phyloP scores from a whole-genome alignment of 768 basidiomycete species.

The Boletus barrowsii region DNA sequence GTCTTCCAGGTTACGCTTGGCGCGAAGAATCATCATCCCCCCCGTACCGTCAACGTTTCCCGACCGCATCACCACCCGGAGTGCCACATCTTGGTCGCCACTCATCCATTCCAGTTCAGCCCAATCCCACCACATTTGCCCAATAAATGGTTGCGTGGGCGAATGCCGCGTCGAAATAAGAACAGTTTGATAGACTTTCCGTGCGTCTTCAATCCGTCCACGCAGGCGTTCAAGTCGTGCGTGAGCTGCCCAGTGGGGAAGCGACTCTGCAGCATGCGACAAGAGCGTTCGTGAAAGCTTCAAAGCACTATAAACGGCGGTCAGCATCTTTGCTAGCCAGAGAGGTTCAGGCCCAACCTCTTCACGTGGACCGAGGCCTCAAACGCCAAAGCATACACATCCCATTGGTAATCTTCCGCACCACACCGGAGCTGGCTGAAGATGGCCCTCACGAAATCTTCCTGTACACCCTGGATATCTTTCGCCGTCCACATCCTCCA shows the following conservation, averaged over 20 bases:
- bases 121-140: constrained; percentile 77
- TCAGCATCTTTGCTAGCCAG: constrained; percentile 8
- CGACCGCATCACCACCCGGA: constrained; percentile 53
- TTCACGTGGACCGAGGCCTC: constrained; percentile 60
- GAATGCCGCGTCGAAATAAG: constrained; percentile 45
- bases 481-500: constrained; percentile 43
- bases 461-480: constrained; percentile 53
- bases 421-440: constrained; percentile 56
- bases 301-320: constrained; percentile 46
- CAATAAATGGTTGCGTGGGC: constrained; percentile 34
- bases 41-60: constrained; percentile 50
- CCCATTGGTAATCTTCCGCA: constrained; percentile 59
- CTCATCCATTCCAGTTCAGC: constrained; percentile 80
- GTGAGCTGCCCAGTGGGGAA: constrained; percentile 72
- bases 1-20: constrained; percentile 63
- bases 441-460: constrained; percentile 49
- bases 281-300: constrained; percentile 68
- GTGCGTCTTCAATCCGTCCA: constrained; percentile 61
- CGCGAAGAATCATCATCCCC: constrained; percentile 57
- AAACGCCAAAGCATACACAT: constrained; percentile 61
- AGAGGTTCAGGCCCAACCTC: constrained; percentile 37
- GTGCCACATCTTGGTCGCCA: constrained; percentile 46
- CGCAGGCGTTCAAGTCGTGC: constrained; percentile 69
- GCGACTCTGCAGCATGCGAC: constrained; percentile 51
- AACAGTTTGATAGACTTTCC: constrained; percentile 74